Evolutionary conservation across 2,329 filamentous ascomycete genomes (phyloP), one percentile per base, ranked within the genome.

Genomic region (Byssothecium circinans): DNA sequence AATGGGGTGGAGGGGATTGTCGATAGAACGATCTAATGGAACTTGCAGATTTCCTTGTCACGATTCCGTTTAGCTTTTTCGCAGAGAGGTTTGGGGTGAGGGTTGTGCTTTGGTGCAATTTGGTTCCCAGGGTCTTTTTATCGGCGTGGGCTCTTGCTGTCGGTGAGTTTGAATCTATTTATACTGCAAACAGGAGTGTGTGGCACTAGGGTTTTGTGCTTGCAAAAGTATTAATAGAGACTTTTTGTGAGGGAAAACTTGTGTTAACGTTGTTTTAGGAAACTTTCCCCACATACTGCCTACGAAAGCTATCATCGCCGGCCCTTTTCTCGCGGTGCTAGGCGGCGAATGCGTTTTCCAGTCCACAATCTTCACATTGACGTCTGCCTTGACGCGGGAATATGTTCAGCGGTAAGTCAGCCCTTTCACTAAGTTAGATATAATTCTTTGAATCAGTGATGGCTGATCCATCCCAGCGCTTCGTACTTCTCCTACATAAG

Each of bases 341-440:
- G 69, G 69, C 4, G 64, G 66, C 2, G 67, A 71, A 38, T 72
- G 69, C 37, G 68, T 71, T 2, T 63, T 72, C 30, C 58, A 62
- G 15, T 70, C 68, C 1, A 67, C 67, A 1, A 50, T 70, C 2
- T 68, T 68, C 18, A 58, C 66, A 4, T 35, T 71, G 40, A 69
- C 67, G 7, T 68, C 67, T 2, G 58, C 62, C 1, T 46, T 71
- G 35, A 52, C 65, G 1, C 46, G 46, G 30, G 65, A 68, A 40
- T 66, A 69, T 50, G 61, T 68, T 10, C 54, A 69, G 39, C 50
- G 64, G 66, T 64, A 32, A 45, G 57, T 54, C 20, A 36, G 14
- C 15, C 34, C 17, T 17, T 41, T 19, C 6, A n/a, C 15, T 20
- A 41, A 12, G 8, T 6, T 14, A 18, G 15, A 18, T 1, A 25